Conservation (phyloP, 129 eudicot genomes). For the Logfia minima region DNA sequence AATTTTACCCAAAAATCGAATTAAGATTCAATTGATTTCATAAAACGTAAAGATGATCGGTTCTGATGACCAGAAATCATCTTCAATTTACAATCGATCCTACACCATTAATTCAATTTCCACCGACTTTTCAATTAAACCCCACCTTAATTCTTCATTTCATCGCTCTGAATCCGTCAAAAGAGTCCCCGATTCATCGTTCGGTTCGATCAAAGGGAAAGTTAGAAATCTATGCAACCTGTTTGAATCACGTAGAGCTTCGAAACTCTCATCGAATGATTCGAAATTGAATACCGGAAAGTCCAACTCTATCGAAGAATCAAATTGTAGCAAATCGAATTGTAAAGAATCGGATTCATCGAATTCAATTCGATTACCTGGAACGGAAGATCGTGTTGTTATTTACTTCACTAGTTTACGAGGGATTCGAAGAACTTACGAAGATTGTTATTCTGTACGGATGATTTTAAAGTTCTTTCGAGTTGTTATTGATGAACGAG, state of each 20-base stretch:
- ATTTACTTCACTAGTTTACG: constrained; percentile 85
- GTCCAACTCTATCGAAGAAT: constrained; percentile 15
- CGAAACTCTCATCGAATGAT: constrained; percentile 20
- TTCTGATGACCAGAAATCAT: constrained; percentile 31
- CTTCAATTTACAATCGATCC: constrained; percentile 56
- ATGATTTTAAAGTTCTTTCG: constrained; percentile 71
- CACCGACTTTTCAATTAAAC: constrained; percentile 42
- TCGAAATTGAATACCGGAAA: constrained; percentile 31
- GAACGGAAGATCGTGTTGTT: constrained; percentile 86
- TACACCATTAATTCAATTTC: constrained; percentile 46
- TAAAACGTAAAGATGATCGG: constrained; percentile 24
- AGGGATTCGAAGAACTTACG: constrained; percentile 75
- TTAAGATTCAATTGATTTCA: neutral
- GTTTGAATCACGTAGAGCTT: constrained; percentile 55
- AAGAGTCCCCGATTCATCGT: constrained; percentile 43
- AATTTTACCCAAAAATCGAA: neutral
- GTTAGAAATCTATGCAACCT: constrained; percentile 57
- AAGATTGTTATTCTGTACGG: constrained; percentile 74
- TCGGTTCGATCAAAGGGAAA: constrained; percentile 59
- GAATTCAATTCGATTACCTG: constrained; percentile 44
- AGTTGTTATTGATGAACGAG: constrained; percentile 72
- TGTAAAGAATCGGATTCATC: constrained; percentile 20
- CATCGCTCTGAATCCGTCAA: constrained; percentile 59
- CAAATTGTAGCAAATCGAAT: constrained; percentile 21
- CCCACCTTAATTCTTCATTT: constrained; percentile 35